phyloP scores from a whole-genome alignment of 2,329 filamentous ascomycete species.

The Trichoderma sp. region DNA sequence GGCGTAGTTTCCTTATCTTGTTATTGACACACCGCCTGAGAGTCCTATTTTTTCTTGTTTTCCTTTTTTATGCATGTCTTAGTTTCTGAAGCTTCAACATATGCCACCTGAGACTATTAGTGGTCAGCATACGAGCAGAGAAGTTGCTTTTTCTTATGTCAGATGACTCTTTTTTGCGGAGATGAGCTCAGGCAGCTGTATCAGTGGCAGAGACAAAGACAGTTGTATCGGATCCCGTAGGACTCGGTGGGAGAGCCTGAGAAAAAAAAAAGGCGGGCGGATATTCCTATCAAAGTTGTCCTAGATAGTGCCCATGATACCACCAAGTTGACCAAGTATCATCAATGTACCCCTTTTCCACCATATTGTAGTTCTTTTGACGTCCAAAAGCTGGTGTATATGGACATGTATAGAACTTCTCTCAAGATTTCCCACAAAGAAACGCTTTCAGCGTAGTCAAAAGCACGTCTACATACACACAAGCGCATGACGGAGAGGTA shows the following conservation, averaged over 20 bases:
- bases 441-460: background rate
- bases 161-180: background rate
- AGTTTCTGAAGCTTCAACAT: background rate
- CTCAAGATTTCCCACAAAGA: background rate
- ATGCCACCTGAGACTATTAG: background rate
- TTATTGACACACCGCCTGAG: background rate
- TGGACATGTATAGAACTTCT: background rate
- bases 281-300: background rate
- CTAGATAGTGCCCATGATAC: background rate
- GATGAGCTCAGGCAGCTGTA: background rate
- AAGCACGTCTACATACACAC: background rate
- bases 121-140: background rate
- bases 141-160: background rate
- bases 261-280: background rate
- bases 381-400: background rate
- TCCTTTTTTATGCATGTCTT: background rate
- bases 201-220: background rate
- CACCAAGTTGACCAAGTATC: background rate
- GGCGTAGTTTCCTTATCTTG: background rate
- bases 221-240: background rate
- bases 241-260: background rate
- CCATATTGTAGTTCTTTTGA: background rate
- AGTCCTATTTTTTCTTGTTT: too few relatives aligned
- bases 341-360: background rate
- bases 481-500: background rate